A percentile compares a stretch with the other conserved stretches of the same genome.
These are phyloP conservation scores for Colletotrichum melonis DNA, from an alignment of 2,329 filamentous ascomycete species.

Conservation along the genomic window DNA sequence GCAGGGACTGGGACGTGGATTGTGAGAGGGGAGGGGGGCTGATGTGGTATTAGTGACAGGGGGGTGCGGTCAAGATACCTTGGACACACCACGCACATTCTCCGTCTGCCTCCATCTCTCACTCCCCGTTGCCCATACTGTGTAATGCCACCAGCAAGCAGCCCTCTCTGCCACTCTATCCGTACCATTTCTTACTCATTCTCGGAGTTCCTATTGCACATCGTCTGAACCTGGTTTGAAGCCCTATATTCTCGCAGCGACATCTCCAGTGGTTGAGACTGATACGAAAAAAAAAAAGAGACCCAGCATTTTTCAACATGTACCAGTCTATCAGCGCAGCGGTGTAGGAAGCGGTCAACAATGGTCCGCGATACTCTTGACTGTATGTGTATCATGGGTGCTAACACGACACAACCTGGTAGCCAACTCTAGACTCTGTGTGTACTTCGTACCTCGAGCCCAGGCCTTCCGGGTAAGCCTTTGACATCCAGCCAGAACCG, in stretches of 20 bases:
- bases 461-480: constrained; percentile 10
- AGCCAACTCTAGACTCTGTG: not conserved
- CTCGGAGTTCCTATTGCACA: not conserved
- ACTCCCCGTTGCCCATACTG: not conserved
- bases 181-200: not conserved
- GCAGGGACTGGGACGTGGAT: not conserved
- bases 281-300: not conserved
- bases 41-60: constrained; percentile 1
- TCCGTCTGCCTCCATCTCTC: not conserved
- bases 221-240: not conserved
- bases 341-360: constrained; percentile 29
- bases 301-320: constrained; percentile 11
- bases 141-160: not conserved
- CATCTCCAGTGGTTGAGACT: not conserved
- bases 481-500: not conserved
- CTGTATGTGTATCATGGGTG: not conserved
- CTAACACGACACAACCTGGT: constrained; percentile 28
- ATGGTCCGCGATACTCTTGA: not conserved
- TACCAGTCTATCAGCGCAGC: constrained; percentile 20
- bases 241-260: not conserved
- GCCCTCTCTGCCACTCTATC: not conserved
- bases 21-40: not conserved
- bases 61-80: not conserved
- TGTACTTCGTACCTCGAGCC: not conserved
- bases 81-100: not conserved